phyloP scores from a whole-genome alignment of 2,329 filamentous ascomycete species.

The Dryadomyces quercus-mongolicae region DNA sequence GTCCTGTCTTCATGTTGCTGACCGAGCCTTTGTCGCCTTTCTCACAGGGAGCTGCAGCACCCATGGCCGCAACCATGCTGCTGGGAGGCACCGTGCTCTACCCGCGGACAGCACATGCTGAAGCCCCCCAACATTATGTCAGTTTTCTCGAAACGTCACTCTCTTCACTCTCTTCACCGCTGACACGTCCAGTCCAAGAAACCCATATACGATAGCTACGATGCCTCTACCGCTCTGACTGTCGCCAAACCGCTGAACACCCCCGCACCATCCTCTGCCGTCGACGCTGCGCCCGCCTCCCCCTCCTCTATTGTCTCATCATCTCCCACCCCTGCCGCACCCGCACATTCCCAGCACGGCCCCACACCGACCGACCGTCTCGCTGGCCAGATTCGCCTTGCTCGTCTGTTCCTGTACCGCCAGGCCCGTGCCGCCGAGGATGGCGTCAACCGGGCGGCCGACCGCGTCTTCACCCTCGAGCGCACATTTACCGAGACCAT shows the following conservation, averaged over 20 bases:
- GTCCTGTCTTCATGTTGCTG: not conserved
- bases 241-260: conserved; percentile 7
- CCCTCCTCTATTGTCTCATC: conserved; percentile 6
- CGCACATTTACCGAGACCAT: conserved; percentile 81
- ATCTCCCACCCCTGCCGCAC: conserved; percentile 15
- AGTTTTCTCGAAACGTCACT: not conserved
- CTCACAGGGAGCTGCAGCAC: conserved; percentile 35
- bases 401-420: conserved; percentile 67
- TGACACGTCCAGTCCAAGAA: conserved; percentile 36
- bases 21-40: not conserved
- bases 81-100: conserved; percentile 34
- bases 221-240: conserved; percentile 20
- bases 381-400: conserved; percentile 67
- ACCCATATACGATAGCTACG: conserved; percentile 70
- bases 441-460: conserved; percentile 70
- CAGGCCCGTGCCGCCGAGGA: conserved; percentile 67
- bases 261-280: conserved; percentile 6
- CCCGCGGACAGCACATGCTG: conserved; percentile 37
- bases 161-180: not conserved
- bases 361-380: conserved; percentile 86
- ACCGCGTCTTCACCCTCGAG: conserved; percentile 73
- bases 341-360: conserved; percentile 21
- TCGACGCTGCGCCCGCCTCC: not conserved
- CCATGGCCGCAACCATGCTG: conserved; percentile 39
- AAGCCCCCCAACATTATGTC: conserved; percentile 27